Evolutionary conservation across 106 monocot species (phyloP).

Genomic region (Triglochin maritima): DNA sequence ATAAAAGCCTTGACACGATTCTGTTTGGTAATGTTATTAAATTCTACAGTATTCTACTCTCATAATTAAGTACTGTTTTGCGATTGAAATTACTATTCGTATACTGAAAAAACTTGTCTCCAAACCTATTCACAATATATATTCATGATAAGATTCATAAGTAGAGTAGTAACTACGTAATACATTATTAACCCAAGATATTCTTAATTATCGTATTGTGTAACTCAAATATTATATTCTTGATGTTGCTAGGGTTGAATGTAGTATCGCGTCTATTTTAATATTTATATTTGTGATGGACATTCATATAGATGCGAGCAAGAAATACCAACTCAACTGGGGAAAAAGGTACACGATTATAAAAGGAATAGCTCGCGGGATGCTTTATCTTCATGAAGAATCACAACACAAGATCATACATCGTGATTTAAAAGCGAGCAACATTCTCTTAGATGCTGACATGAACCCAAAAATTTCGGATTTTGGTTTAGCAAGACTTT

Average conservation of each 20-base stretch:
- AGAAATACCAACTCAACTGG: conserved; percentile 1
- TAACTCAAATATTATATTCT: too few species aligned
- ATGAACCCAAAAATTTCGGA: conserved; percentile 17
- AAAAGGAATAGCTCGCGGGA: conserved; percentile 6
- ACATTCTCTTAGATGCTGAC: conserved; percentile 6
- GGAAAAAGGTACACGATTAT: conserved; percentile 2
- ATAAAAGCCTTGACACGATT: conserved; percentile 8
- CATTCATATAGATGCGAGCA: conserved; percentile 1
- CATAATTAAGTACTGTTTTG: not conserved
- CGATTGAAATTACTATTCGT: not conserved
- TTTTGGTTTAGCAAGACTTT: conserved; percentile 5
- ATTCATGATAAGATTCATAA: not conserved
- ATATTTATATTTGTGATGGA: not conserved
- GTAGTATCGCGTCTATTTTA: too few species aligned
- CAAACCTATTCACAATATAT: not conserved
- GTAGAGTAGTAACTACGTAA: too few species aligned
- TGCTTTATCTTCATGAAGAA: conserved; percentile 13
- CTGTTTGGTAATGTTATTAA: conserved; percentile 5
- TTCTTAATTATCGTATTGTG: too few species aligned
- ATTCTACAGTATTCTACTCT: not conserved
- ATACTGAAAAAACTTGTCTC: not conserved
- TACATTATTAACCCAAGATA: too few species aligned
- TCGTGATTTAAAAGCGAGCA: conserved; percentile 18
- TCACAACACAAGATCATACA: conserved; percentile 10
- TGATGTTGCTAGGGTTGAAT: too few species aligned